phyloP scores from a whole-genome alignment of 2,329 filamentous ascomycete genomes.

The Pseudocercospora cruenta region DNA sequence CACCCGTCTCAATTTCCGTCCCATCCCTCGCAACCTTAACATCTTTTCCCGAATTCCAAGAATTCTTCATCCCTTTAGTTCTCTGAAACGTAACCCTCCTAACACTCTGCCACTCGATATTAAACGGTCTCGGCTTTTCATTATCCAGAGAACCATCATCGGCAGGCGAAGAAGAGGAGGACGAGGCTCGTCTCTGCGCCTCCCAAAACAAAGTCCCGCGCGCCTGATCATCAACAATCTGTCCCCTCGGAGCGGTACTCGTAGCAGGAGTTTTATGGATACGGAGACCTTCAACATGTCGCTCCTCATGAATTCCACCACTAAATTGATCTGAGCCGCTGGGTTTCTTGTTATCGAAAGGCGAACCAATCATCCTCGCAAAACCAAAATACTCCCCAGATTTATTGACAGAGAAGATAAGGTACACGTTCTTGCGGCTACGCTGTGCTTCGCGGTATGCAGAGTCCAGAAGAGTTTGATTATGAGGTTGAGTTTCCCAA shows the following conservation, averaged over 20 bases:
- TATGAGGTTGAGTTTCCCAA: conserved; percentile 94
- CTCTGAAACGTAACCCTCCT: conserved; percentile 82
- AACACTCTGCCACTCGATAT: conserved; percentile 85
- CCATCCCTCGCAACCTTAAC: conserved; percentile 95
- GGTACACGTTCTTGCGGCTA: conserved; percentile 78
- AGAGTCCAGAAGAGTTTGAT: conserved; percentile 76
- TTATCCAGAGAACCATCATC: neutral
- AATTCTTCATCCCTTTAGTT: conserved; percentile 82
- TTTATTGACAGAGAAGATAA: conserved; percentile 96
- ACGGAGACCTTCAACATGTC: conserved; percentile 62
- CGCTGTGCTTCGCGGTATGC: conserved; percentile 63
- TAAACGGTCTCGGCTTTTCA: conserved; percentile 85
- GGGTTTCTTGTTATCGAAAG: conserved; percentile 67
- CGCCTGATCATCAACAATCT: conserved; percentile 87
- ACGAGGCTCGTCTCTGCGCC: conserved; percentile 50
- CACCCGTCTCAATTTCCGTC: conserved; percentile 82
- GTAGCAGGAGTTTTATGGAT: conserved; percentile 79
- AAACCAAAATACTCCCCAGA: conserved; percentile 97
- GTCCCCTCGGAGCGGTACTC: conserved; percentile 74
- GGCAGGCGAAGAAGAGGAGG: neutral
- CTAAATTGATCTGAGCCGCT: no score
- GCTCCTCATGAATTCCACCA: neutral
- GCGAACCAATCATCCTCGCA: conserved; percentile 87
- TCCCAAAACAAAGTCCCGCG: conserved; percentile 97
- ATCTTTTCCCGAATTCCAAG: conserved; percentile 92